Evolutionary conservation across 208 protist species (phyloP), one percentile per base, ranked within the genome.

Genomic region (Wallacemonas sp.): DNA sequence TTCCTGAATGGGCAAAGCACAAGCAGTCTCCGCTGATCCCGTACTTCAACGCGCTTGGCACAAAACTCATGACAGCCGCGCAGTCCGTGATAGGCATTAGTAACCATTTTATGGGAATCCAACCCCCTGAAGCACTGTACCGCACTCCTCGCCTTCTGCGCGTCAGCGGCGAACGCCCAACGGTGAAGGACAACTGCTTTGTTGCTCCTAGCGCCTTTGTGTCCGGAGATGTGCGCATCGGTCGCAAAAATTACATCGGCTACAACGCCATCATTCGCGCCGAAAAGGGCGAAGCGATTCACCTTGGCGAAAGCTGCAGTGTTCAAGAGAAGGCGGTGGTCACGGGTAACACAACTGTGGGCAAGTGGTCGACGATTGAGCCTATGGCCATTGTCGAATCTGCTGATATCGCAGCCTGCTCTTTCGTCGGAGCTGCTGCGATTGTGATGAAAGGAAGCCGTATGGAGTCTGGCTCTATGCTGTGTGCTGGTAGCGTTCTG

Each of bases 301-400:
- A 83, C 62, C 74, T 96, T 31, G 90, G 87, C n/a, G 90, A 96
- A 70, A 93, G 86, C 63, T 93, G 83, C 72, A 96, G 82, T 58
- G 70, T 96, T n/a, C 90, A 96, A 65, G 90, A 96, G 60, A 96
- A 96, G 62, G 90, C 90, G 1, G 70, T 94, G 2, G 70, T 96
- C 1, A 93, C 79, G 0, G 90, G 90, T n/a, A 90, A 84, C 64
- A 91, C 84, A 15, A 94, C 87, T 0, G 61, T 96, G 24, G 90
- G 90, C 1, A 96, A 96, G 47, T 96, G 90, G 88, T 59, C 80
- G 14, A 93, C 87, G 34, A 90, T 96, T 70, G 90, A 96, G 51
- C 90, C 90, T 12, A 96, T 94, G 87, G 85, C 90, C 1, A 90
- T 96, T 56, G 81, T 96, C 15, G 90, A 96, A 28, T 81, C 80